Conservation (phyloP, 345 rosid genomes). For the Populus deltoides region DNA sequence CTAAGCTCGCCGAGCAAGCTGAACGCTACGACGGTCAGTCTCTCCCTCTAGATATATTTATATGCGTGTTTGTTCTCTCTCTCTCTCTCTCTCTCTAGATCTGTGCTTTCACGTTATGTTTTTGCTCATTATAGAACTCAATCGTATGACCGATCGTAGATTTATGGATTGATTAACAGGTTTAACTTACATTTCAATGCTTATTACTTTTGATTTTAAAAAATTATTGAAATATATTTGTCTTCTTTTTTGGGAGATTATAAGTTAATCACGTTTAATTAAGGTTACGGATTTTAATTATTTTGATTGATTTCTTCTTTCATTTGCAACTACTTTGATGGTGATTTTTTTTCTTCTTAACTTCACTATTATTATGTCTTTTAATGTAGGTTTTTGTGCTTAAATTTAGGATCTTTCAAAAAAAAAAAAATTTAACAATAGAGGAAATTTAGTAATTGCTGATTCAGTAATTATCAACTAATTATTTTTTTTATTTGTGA, state of each 20-base stretch:
- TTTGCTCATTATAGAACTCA: neutral
- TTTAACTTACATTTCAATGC: neutral
- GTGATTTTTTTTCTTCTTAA: neutral
- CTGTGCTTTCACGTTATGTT: neutral
- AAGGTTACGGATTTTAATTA: too few species aligned
- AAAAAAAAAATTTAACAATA: neutral
- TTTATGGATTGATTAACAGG: neutral
- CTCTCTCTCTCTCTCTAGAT: slow-evolving; percentile 2
- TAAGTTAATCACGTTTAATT: neutral
- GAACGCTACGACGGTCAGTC: slow-evolving; percentile 53
- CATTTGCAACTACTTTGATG: neutral
- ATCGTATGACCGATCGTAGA: neutral
- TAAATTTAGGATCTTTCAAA: neutral
- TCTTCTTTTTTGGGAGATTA: neutral
- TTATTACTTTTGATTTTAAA: neutral
- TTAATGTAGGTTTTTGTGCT: neutral
- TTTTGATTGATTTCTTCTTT: neutral
- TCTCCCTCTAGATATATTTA: neutral
- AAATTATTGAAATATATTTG: neutral
- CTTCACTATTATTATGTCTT: neutral
- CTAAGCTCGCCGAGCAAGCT: slow-evolving; percentile 71
- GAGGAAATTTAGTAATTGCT: neutral
- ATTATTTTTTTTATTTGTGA: neutral
- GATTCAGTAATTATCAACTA: neutral
- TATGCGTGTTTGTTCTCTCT: neutral